Evolutionary conservation across 768 basidiomycete genomes (phyloP), one percentile per base, ranked within the genome.

Genomic region (Rhizopogon roseolus): DNA sequence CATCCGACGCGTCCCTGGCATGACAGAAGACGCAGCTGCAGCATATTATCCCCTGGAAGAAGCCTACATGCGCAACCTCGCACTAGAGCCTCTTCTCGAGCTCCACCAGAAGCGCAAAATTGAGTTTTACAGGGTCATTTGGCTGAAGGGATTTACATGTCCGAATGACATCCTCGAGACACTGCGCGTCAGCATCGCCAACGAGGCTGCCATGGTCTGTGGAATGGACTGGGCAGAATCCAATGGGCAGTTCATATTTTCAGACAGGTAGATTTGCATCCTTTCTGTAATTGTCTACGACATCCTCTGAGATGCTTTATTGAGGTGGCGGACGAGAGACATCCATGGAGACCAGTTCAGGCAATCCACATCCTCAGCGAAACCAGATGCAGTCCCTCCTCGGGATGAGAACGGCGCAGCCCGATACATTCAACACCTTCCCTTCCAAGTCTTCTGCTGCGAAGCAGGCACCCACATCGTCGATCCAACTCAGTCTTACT

Each of bases 221-320:
- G 96, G 95, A n/a, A 98, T 98, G 96, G 97, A 99, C 65, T 99
- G 97, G 97, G 96, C 94, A 10, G 95, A 99, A 70, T 90, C 94
- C 63, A 91, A 93, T 58, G 94, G 94, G 0, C 89, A 93, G 71
- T 99, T 98, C 76, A 94, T 98, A 60, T 98, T 97, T 72, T 98
- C 95, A 16, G 96, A 98, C 70, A 79, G 96, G 94, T 92, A 59
- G 46, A 85, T 54, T 41, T 49, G 34, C 52, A 11, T 57, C 19
- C 37, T n/a, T 17, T 14, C 14, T 29, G 27, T 40, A 27, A 39
- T 52, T 44, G 53, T 41, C 56, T 50, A 28, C 5, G 16, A 32
- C 19, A 8, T 56, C 40, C 38, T 46, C 16, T 37, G 8, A 58
- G 46, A 16, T 36, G 5, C 32, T 19, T 40, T 17, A 6, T 43